Percentiles rank a stretch among this genome's conserved stretches.
Evolutionary conservation across 768 basidiomycete species (phyloP).

Genomic region (Rhodosporidiobolus sp.): DNA sequence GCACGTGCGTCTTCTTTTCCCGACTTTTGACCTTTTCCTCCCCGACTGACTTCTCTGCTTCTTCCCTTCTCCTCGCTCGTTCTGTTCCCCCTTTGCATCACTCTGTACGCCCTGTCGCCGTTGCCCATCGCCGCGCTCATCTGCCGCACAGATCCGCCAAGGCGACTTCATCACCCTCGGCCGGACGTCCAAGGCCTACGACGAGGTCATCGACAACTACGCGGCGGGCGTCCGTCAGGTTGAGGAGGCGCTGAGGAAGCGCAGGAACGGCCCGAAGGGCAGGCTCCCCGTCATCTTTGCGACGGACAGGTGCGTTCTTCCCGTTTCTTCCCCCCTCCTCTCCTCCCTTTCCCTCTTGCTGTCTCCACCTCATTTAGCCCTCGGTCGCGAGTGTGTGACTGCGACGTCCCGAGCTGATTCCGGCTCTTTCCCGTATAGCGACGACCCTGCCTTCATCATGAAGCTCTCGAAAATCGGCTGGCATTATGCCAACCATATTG

Average conservation of each 20-base stretch:
- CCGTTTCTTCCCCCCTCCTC: not conserved
- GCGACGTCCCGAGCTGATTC: not conserved
- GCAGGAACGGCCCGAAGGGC: not conserved
- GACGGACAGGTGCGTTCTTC: slow-evolving; percentile 12
- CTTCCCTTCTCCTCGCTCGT: too few relatives aligned
- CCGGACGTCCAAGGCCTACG: slow-evolving; percentile 2
- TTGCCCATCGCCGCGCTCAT: not conserved
- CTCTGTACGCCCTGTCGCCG: too few relatives aligned
- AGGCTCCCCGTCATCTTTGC: slow-evolving; percentile 23
- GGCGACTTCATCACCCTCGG: slow-evolving; percentile 32
- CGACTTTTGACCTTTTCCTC: too few relatives aligned
- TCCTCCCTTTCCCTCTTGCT: not conserved
- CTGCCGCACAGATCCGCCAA: slow-evolving; percentile 15
- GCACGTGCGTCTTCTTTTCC: slow-evolving; percentile 3
- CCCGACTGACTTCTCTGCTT: too few relatives aligned
- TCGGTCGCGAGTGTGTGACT: not conserved
- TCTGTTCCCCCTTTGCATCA: too few relatives aligned
- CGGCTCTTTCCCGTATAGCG: not conserved
- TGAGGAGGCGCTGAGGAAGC: slow-evolving; percentile 6
- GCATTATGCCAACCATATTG: slow-evolving; percentile 27
- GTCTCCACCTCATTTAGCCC: not conserved
- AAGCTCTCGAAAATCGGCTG: slow-evolving; percentile 24
- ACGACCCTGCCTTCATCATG: slow-evolving; percentile 32
- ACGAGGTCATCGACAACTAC: slow-evolving; percentile 25
- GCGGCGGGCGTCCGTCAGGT: slow-evolving; percentile 17